A percentile compares a stretch with the other conserved stretches of the same genome.
Conservation (phyloP, 768 basidiomycete species). For the Clitopilus hobsonii region DNA sequence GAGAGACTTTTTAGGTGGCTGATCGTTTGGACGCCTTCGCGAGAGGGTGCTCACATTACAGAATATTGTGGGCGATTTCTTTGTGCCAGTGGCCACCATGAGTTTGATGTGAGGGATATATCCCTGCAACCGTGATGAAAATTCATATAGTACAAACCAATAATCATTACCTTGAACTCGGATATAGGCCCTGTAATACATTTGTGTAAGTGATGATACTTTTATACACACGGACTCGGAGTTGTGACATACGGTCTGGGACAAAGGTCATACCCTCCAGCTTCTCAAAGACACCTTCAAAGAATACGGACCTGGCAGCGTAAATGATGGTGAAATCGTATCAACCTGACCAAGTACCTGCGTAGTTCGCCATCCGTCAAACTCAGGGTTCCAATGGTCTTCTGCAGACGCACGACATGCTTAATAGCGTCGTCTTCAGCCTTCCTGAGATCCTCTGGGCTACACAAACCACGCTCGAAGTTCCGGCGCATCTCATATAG, state of each 20-base stretch:
- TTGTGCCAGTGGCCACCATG: constrained; percentile 34
- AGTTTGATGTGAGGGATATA: constrained; percentile 45
- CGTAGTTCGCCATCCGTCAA: constrained; percentile 60
- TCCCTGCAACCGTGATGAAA: constrained; percentile 18
- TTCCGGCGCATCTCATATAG: constrained; percentile 44
- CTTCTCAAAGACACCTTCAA: constrained; percentile 63
- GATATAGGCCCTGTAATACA: constrained; percentile 33
- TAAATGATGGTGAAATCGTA: not conserved
- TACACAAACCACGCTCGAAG: constrained; percentile 36
- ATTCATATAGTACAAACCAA: constrained; percentile 1
- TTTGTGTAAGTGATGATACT: constrained; percentile 4
- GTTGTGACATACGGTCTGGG: constrained; percentile 34
- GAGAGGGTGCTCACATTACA: constrained; percentile 31
- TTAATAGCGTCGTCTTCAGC: constrained; percentile 52
- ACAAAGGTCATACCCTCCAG: constrained; percentile 58
- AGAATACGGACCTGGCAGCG: constrained; percentile 45
- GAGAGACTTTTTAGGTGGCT: constrained; percentile 15
- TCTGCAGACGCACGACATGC: constrained; percentile 49
- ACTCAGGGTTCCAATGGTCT: constrained; percentile 49
- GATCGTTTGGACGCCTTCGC: no score
- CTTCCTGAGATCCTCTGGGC: constrained; percentile 36
- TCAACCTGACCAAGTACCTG: constrained; percentile 19
- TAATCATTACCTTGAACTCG: constrained; percentile 42
- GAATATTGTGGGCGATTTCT: constrained; percentile 33
- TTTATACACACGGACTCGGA: not conserved